phyloP scores from a whole-genome alignment of 208 protist genomes.

The Leishmania major region DNA sequence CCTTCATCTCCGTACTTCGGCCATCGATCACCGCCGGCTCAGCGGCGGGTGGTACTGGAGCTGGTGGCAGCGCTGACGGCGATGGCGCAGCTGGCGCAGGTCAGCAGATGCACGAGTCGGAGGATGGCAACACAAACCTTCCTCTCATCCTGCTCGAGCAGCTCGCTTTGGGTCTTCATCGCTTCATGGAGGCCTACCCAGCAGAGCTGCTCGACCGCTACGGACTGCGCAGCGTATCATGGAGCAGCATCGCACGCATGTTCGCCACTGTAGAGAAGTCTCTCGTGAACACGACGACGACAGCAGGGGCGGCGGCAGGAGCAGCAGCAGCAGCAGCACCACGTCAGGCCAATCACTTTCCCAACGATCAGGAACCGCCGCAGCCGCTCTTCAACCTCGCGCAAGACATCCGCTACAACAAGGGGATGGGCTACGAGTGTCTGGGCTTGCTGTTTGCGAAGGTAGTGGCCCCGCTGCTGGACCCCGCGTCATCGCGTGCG shows the following conservation, averaged over 20 bases:
- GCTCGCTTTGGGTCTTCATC: slow-evolving; percentile 62
- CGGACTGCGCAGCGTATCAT: slow-evolving; percentile 62
- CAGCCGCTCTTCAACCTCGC: slow-evolving; percentile 5
- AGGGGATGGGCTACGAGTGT: slow-evolving; percentile 84
- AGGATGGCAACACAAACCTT: slow-evolving; percentile 89
- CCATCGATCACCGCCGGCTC: slow-evolving; percentile 28
- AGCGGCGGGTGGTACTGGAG: neutral
- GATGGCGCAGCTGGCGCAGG: slow-evolving; percentile 17
- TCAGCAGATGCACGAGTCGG: slow-evolving; percentile 69
- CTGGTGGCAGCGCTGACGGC: slow-evolving; percentile 3
- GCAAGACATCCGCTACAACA: slow-evolving; percentile 84
- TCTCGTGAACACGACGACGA: slow-evolving; percentile 17
- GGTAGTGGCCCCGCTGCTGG: slow-evolving; percentile 76
- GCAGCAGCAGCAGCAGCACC: neutral
- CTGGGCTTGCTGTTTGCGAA: slow-evolving; percentile 86
- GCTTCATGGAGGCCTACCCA: slow-evolving; percentile 54
- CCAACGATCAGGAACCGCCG: slow-evolving; percentile 34
- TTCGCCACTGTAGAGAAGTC: slow-evolving; percentile 59
- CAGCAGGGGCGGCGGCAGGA: neutral
- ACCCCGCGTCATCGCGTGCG: slow-evolving; percentile 4
- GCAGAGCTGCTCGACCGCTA: slow-evolving; percentile 44
- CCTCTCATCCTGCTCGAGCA: slow-evolving; percentile 89
- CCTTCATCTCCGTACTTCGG: slow-evolving; percentile 82
- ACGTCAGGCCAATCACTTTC: slow-evolving; percentile 26
- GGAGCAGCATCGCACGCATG: slow-evolving; percentile 70